Evolutionary conservation across 225 moss, liverwort and hornwort genomes (phyloP), one percentile per base, ranked within the genome.

Genomic region (Climacium dendroides): DNA sequence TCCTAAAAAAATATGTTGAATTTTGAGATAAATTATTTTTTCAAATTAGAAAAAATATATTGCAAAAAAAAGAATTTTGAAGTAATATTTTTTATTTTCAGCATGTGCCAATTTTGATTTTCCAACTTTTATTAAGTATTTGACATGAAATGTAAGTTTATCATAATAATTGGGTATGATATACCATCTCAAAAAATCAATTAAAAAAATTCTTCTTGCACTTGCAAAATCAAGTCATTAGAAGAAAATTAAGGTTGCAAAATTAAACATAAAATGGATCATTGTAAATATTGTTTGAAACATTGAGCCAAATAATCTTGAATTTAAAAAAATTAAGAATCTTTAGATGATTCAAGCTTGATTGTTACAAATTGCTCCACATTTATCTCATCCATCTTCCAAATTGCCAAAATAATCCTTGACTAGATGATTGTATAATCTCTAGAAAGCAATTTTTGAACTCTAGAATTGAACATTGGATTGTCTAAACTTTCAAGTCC

Each of bases 1-100:
- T 53, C 4, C 24, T 11, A 3, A 3, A n/a, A 9, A 6, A 6
- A 2, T 4, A 37, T 25, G 1, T 0, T 0, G 0, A 1, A 55
- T 11, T 6, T 55, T 3, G 1, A 78, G 11, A 55, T 2, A 17
- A 10, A 10, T 57, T 26, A 37, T 7, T 54, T 37, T 25, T 15
- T 10, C 0, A 9, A 4, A 54, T n/a, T 9, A n/a, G 16, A 9
- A 16, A 7, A 34, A 16, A 26, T 4, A 29, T 9, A 72, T 5
- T 1, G 0, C 4, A 14, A 47, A 19, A 20, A 4, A 4, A 30
- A 53, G 1, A 9, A 23, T 53, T n/a, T 16, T 6, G 17, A 26
- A 0, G 1, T n/a, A 4, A 15, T 9, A 15, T 6, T 24, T 0
- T n/a, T n/a, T 54, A 1, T 26, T 10, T 10, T 17, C 39, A 10